Percentiles rank a stretch among this genome's conserved stretches.
Evolutionary conservation across 768 basidiomycete genomes (phyloP).

Genomic region (Suillus weaverae): DNA sequence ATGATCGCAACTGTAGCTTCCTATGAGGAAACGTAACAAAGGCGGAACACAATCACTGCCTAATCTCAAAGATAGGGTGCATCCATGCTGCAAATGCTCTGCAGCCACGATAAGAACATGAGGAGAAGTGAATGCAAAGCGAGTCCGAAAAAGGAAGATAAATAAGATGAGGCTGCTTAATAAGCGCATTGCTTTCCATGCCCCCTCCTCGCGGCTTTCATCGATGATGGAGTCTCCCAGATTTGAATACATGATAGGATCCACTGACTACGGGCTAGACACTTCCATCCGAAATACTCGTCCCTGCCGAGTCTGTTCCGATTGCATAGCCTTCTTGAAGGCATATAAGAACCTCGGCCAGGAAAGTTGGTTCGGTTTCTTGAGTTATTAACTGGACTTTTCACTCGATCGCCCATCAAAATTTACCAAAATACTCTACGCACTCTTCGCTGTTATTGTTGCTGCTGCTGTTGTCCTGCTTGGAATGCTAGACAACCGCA

Average conservation of each 20-base stretch:
- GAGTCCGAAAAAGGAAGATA: constrained; percentile 26
- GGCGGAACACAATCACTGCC: not conserved
- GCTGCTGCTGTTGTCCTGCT: constrained; percentile 21
- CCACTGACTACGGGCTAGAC: constrained; percentile 2
- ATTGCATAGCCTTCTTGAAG: constrained; percentile 28
- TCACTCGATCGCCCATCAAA: constrained; percentile 13
- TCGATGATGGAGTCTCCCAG: constrained; percentile 11
- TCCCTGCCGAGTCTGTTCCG: constrained; percentile 12
- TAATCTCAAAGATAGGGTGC: not conserved
- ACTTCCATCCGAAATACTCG: constrained; percentile 16
- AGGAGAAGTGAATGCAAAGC: not conserved
- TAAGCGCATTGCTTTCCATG: constrained; percentile 25
- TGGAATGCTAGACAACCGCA: constrained; percentile 34
- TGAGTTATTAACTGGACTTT: not conserved
- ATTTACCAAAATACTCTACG: constrained; percentile 28
- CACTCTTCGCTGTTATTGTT: constrained; percentile 18
- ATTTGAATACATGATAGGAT: constrained; percentile 20
- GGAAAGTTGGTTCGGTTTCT: not conserved
- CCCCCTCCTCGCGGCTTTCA: constrained; percentile 14
- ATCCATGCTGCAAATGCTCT: not conserved
- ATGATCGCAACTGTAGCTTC: not conserved
- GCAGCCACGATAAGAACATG: constrained; percentile 5
- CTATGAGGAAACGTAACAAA: not conserved
- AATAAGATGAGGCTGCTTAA: constrained; percentile 22
- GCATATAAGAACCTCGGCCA: constrained; percentile 24